A percentile compares a stretch with the other conserved stretches of the same genome.
Evolutionary conservation across 75 land plant species (phyloP).

Genomic region (Cupressus sempervirens): DNA sequence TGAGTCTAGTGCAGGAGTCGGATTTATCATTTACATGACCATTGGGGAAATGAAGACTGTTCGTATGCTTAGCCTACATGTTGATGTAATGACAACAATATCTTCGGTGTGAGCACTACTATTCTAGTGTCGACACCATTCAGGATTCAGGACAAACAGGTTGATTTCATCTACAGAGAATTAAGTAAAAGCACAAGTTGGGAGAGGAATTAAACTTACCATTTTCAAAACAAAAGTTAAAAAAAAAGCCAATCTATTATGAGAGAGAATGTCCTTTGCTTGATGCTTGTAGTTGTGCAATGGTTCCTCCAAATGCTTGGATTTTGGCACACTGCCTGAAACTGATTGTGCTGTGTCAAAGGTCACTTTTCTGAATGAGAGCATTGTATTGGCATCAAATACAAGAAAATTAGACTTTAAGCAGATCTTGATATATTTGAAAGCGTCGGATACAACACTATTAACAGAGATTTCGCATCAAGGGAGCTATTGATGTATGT

Average conservation of each 20-base stretch:
- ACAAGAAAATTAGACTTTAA: neutral
- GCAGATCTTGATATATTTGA: neutral
- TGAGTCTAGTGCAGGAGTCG: too few species aligned
- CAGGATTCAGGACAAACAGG: neutral
- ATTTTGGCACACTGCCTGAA: neutral
- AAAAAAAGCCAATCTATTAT: neutral
- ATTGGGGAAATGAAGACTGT: too few species aligned
- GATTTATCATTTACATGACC: too few species aligned
- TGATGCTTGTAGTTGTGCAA: neutral
- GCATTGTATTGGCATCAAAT: neutral
- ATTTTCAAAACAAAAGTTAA: neutral
- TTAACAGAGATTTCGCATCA: too few species aligned
- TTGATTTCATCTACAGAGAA: neutral
- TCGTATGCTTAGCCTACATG: too few species aligned
- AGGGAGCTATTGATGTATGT: too few species aligned
- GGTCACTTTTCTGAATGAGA: neutral
- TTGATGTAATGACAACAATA: too few species aligned
- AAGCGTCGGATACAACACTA: neutral
- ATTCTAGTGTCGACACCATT: too few species aligned
- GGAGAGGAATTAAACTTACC: constrained; percentile 7
- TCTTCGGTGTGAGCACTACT: too few species aligned
- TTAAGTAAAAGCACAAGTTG: constrained; percentile 1
- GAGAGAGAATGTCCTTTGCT: neutral
- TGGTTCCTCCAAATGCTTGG: neutral
- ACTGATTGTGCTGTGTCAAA: neutral